A percentile compares a stretch with the other conserved stretches of the same genome.
These are phyloP conservation scores for Macrophomina phaseolina DNA, from an alignment of 2,329 filamentous ascomycete genomes.

Conservation along the genomic window DNA sequence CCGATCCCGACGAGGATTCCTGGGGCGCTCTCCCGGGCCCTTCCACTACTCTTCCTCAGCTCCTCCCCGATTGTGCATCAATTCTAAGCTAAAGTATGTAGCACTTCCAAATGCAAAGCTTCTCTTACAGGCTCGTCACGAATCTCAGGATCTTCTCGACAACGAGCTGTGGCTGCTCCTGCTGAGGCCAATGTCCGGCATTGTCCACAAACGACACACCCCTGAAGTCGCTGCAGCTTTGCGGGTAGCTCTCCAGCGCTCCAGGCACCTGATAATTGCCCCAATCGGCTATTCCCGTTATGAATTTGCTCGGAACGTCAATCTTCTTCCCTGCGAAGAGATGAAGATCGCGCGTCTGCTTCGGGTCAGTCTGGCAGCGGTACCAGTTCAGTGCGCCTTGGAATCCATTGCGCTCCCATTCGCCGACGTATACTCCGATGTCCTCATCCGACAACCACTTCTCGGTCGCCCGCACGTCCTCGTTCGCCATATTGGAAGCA, in stretches of 20 bases:
- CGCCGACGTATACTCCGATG: conserved; percentile 64
- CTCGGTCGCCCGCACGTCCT: conserved; percentile 54
- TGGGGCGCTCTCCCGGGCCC: too few relatives aligned
- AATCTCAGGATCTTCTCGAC: conserved; percentile 55
- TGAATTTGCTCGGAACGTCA: conserved; percentile 65
- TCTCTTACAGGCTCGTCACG: conserved; percentile 30
- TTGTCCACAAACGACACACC: conserved; percentile 61
- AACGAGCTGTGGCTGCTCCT: conserved; percentile 66
- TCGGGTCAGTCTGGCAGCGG: conserved; percentile 61
- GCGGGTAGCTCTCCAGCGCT: conserved; percentile 63
- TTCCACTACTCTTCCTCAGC: too few relatives aligned
- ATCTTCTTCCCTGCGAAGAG: conserved; percentile 66
- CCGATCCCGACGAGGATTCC: too few relatives aligned
- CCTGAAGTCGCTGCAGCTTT: conserved; percentile 60
- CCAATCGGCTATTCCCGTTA: conserved; percentile 70
- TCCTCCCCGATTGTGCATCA: too few relatives aligned
- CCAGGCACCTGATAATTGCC: conserved; percentile 71
- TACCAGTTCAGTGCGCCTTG: conserved; percentile 73
- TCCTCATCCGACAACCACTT: conserved; percentile 65
- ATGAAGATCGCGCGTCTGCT: conserved; percentile 57
- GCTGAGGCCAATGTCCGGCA: conserved; percentile 74
- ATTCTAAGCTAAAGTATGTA: too few relatives aligned
- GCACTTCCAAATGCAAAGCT: not conserved
- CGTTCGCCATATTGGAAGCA: conserved; percentile 58
- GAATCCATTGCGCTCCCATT: conserved; percentile 68